Base-by-base conservation (phyloP, 148 eudicot species). In the Cornus suecica region DNA sequence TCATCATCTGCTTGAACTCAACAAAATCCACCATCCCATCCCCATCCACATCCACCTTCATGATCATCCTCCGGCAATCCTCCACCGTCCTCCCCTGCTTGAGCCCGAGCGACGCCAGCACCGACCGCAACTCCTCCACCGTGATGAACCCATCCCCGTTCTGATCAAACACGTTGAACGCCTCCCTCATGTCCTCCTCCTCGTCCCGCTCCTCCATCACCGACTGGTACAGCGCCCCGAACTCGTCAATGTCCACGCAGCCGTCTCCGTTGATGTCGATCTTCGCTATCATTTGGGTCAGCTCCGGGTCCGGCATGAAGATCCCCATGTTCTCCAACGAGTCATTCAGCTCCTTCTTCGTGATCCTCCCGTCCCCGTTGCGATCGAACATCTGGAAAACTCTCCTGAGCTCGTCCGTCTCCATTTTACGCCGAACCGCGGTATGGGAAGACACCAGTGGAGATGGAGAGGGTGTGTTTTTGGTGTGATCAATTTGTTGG, bases 201-300 rank as follows among this genome's bases (percentile, higher is more conserved):
- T 75, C 79, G 10, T 71, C 80, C 23, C 51, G 31, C 25, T 78
- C 75, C 4, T 37, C 80, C 84, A 84, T 84, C 9, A 80, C 75
- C 14, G 81, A 54, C 24, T 64, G 42, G 31, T 81, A 84, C 45
- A 84, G 42, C 10, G 67, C 78, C 6, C 82, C 82, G 26, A 84
- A 81, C 66, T 84, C 87, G 3, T 80, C 82, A 2, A 78, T 65
- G 27, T 84, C 87, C 26, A 81, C 77, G 26, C 48, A 73, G 4
- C 87, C 87, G 28, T 84, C 87, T 4, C 79, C 82, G 25, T 84
- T 84, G 13, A 70, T 71, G 25, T 84, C 87, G 26, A 84, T 84
- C 25, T 78, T 84, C 54, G 71, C 77, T 29, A 84, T 84, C 82
- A 84, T 70, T 20, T 79, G 78, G 2, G 63, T 51, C 24, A 84